These are phyloP conservation scores for Earliella scabrosa DNA, from an alignment of 1,284 basidiomycete species.

Conservation along the genomic window DNA sequence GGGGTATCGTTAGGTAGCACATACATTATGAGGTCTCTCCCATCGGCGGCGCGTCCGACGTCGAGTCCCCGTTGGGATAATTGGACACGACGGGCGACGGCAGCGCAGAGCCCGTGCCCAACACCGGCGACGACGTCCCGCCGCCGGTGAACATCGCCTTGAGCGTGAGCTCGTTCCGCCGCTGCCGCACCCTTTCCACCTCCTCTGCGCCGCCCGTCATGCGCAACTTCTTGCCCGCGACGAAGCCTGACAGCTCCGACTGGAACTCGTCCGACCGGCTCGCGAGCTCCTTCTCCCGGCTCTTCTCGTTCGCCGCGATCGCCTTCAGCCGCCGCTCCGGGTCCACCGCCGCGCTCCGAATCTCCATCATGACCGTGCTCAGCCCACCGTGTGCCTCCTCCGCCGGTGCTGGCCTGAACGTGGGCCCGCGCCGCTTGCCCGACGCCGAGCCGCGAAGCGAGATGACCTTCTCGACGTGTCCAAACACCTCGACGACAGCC, in stretches of 20 bases:
- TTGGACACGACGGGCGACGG: constrained; percentile 13
- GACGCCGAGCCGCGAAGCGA: constrained; percentile 66
- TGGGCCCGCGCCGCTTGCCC: constrained; percentile 41
- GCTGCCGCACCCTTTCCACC: constrained; percentile 83
- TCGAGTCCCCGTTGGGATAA: background rate
- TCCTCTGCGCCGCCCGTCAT: constrained; percentile 96
- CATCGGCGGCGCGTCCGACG: background rate
- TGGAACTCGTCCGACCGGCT: constrained; percentile 79
- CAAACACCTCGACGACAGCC: constrained; percentile 83
- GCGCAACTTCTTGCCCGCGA: constrained; percentile 82
- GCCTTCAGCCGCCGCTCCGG: constrained; percentile 85
- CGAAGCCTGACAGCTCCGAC: constrained; percentile 82
- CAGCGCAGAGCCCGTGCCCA: constrained; percentile 5
- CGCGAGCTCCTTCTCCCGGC: constrained; percentile 75
- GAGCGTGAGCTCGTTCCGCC: constrained; percentile 81
- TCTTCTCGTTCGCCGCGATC: constrained; percentile 85
- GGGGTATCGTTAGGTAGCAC: constrained; percentile 16
- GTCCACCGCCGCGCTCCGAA: constrained; percentile 82
- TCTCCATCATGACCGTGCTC: constrained; percentile 84
- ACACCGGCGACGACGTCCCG: constrained; percentile 2
- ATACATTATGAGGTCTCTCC: background rate
- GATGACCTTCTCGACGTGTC: constrained; percentile 88
- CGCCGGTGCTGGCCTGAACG: constrained; percentile 59
- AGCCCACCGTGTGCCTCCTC: constrained; percentile 70
- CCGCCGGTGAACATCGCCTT: constrained; percentile 80